Base-by-base conservation (phyloP, 495 filamentous ascomycete genomes). In the Penicillium nucicola region DNA sequence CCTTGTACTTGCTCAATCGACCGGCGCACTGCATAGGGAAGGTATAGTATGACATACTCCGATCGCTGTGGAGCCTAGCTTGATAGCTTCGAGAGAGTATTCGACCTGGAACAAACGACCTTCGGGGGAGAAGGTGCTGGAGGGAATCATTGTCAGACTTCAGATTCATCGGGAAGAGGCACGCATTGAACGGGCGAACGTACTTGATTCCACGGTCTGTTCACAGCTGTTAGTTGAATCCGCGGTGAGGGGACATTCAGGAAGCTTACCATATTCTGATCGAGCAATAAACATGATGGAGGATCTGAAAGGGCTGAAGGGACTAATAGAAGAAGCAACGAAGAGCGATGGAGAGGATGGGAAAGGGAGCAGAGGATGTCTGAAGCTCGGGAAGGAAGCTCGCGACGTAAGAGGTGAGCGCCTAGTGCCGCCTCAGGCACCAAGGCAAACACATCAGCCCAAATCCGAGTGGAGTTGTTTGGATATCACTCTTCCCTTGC, bases 1-100 rank as follows among this genome's bases (percentile, higher is more conserved):
- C 40, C 36, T 6, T 32, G 11, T 2, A 41, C 33, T 44, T 40
- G 19, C 32, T 55, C 8, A 37, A 9, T 42, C 23, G 43, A 42
- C 14, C 44, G 32, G 2, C 20, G 19, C 5, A 20, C 45, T 19
- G 50, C 37, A 39, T 36, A 37, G 19, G 18, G 22, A 50, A 48
- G 32, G 40, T 18, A 13, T 45, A 42, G 56, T 30, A 49, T 53
- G 37, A 72, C 75, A 48, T 84, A 88, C 90, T 64, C 93, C 93
- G 77, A 98, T 98, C 60, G 93, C 93, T 52, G 93, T 98, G 48
- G 88, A 93, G 62, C 93, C 93, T 61, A 97, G 90, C 75, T 98
- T 98, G 83, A 98, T 98, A 70, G 93, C 93, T 83, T 98, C 93
- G 55, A 98, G 88, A 50, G 95, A 97, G 83, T 98, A 98, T 87